Conservation (phyloP, 1,284 basidiomycete genomes). For the Schizopora paradoxa region DNA sequence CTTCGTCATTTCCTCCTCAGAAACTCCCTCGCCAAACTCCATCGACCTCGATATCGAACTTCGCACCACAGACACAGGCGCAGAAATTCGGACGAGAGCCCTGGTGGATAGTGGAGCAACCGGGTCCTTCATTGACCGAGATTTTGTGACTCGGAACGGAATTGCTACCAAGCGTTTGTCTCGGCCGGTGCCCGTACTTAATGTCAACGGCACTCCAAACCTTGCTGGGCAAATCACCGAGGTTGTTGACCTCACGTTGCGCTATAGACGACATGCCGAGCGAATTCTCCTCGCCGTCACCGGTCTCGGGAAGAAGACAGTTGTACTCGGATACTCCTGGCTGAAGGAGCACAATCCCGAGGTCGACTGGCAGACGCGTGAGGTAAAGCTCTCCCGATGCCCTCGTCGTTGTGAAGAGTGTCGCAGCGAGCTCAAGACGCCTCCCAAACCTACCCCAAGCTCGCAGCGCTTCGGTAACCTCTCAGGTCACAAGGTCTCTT, state of each 20-base stretch:
- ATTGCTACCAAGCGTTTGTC: no score
- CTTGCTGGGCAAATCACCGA: not conserved
- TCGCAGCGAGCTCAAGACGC: not conserved
- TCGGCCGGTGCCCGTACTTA: not conserved
- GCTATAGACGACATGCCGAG: not conserved
- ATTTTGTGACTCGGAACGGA: no score
- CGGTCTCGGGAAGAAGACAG: not conserved
- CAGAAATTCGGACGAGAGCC: no score
- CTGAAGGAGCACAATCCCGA: not conserved
- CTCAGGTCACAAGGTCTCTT: no score
- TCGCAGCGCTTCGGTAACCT: no score
- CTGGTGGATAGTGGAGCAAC: no score
- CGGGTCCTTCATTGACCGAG: no score
- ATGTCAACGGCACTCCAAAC: slow-evolving; percentile 2
- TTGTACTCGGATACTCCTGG: slow-evolving; percentile 3
- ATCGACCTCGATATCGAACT: no score
- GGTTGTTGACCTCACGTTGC: not conserved
- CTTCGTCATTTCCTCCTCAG: no score
- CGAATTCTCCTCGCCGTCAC: not conserved
- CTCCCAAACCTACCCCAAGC: no score
- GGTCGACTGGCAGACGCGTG: not conserved
- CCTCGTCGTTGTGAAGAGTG: not conserved
- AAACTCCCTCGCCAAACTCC: no score
- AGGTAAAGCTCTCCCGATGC: not conserved
- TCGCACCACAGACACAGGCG: no score